phyloP scores from a whole-genome alignment of 495 filamentous ascomycete species.

The Penicillium egyptiacum region DNA sequence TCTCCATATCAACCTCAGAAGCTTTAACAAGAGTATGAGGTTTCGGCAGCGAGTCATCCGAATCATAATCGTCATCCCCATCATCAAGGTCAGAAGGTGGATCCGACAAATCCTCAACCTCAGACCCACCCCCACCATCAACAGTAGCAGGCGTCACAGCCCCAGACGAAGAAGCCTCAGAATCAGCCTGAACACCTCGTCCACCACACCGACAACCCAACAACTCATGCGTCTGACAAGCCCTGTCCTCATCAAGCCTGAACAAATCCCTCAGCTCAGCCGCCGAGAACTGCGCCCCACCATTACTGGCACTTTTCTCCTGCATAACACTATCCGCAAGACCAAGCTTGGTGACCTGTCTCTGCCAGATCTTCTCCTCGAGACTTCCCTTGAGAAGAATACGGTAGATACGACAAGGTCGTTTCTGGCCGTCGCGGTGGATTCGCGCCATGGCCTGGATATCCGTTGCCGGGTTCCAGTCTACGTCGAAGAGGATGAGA shows the following conservation, averaged over 20 bases:
- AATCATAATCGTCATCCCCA: conserved; percentile 34
- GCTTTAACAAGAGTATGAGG: conserved; percentile 52
- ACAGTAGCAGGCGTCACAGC: conserved; percentile 18
- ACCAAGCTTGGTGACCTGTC: conserved; percentile 75
- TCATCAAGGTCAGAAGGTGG: conserved; percentile 7
- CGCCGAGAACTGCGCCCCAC: conserved; percentile 57
- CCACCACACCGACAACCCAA: conserved; percentile 69
- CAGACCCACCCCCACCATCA: conserved; percentile 24
- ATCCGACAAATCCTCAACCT: conserved; percentile 26
- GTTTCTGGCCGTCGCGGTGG: conserved; percentile 75
- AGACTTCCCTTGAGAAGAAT: conserved; percentile 70
- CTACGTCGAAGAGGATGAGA: conserved; percentile 75
- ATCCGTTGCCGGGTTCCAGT: conserved; percentile 84
- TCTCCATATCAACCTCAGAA: conserved; percentile 61
- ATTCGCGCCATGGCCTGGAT: conserved; percentile 85
- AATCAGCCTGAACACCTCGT: conserved; percentile 33
- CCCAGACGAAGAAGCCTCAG: conserved; percentile 9
- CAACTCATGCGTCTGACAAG: conserved; percentile 67
- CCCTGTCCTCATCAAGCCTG: conserved; percentile 58
- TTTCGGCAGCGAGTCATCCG: conserved; percentile 39
- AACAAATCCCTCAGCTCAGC: conserved; percentile 75
- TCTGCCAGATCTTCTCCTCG: conserved; percentile 83
- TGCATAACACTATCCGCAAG: conserved; percentile 69
- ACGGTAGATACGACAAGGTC: conserved; percentile 70
- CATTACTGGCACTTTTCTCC: conserved; percentile 49